Evolutionary conservation across 768 basidiomycete species (phyloP).

Genomic region (Serpula lacrymans): DNA sequence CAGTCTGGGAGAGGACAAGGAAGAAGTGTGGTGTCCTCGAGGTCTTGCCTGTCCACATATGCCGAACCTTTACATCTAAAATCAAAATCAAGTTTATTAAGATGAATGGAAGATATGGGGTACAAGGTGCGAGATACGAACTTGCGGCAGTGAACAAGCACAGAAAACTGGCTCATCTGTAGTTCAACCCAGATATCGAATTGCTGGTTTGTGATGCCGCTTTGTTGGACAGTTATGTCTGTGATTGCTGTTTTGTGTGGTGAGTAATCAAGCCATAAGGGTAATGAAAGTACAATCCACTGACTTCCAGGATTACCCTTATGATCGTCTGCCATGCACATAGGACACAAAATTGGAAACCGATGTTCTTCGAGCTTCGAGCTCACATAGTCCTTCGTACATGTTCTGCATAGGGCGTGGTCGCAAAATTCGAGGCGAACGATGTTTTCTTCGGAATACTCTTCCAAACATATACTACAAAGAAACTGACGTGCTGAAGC

Average conservation of each 20-base stretch:
- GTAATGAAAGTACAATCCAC: constrained; percentile 10
- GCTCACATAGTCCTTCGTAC: constrained; percentile 40
- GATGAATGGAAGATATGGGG: background rate
- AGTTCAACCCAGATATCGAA: constrained; percentile 43
- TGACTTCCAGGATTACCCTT: constrained; percentile 29
- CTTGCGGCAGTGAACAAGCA: constrained; percentile 49
- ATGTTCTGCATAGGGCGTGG: constrained; percentile 54
- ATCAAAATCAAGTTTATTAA: background rate
- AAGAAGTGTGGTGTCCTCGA: constrained; percentile 36
- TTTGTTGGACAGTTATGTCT: constrained; percentile 35
- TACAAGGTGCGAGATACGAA: constrained; percentile 18
- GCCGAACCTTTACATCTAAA: constrained; percentile 46
- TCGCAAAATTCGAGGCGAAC: constrained; percentile 42
- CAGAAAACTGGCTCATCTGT: constrained; percentile 41
- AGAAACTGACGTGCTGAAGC: constrained; percentile 39
- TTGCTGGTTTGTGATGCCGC: constrained; percentile 44
- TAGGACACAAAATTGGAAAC: constrained; percentile 61
- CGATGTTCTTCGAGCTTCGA: constrained; percentile 48
- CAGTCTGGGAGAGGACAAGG: constrained; percentile 50
- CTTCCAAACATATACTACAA: constrained; percentile 58
- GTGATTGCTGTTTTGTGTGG: constrained; percentile 36
- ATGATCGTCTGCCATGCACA: constrained; percentile 38
- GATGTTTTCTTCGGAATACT: constrained; percentile 37
- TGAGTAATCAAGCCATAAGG: background rate
- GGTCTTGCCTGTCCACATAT: constrained; percentile 50